A percentile compares a stretch with the other conserved stretches of the same genome.
phyloP scores from a whole-genome alignment of 2,329 filamentous ascomycete species.

The Penicillium psychrosexuale region DNA sequence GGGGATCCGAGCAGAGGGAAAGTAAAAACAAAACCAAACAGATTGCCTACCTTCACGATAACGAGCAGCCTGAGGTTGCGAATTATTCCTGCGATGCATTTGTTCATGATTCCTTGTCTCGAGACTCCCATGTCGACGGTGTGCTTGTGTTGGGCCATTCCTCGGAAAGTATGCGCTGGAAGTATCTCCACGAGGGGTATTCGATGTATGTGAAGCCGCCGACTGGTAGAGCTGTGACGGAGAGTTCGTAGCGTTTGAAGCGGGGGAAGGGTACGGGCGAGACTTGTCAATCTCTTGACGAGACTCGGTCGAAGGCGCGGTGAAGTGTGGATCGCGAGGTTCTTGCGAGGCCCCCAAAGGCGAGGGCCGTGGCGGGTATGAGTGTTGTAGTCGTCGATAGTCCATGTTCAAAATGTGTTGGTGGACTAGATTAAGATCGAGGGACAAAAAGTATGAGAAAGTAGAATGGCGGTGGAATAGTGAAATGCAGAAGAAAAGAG shows the following conservation, averaged over 20 bases:
- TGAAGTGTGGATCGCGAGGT: conserved; percentile 27
- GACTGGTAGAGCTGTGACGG: conserved; percentile 10
- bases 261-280: conserved; percentile 12
- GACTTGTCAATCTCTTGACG: conserved; percentile 22
- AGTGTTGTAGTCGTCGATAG: conserved; percentile 27
- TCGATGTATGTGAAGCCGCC: conserved; percentile 12
- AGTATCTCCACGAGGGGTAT: conserved; percentile 18
- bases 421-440: neutral
- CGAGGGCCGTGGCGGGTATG: conserved; percentile 33
- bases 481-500: neutral
- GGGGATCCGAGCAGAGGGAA: conserved; percentile 15
- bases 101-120: conserved; percentile 14
- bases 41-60: conserved; percentile 17
- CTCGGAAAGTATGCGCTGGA: conserved; percentile 19
- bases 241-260: conserved; percentile 5
- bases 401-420: conserved; percentile 22
- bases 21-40: conserved; percentile 1
- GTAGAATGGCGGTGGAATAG: conserved; percentile 18
- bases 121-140: conserved; percentile 21
- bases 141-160: conserved; percentile 12
- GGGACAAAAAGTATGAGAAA: neutral
- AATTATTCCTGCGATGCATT: conserved; percentile 22
- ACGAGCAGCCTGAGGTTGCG: conserved; percentile 17
- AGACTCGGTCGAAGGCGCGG: conserved; percentile 19
- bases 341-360: conserved; percentile 32